phyloP scores from a whole-genome alignment of 805 yeast species.

The Yarrowia hollandica region DNA sequence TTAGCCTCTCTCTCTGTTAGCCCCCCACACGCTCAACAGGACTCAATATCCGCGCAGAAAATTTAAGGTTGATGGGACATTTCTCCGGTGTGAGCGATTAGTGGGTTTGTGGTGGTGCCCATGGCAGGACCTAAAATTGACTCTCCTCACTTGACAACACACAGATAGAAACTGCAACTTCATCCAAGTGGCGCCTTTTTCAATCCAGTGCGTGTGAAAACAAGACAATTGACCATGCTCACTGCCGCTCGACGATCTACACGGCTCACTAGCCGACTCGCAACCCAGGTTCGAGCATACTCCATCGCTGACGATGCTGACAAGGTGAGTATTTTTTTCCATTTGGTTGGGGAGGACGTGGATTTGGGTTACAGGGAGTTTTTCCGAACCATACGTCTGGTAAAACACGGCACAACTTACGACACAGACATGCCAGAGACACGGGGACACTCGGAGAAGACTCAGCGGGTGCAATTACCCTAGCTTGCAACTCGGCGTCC shows the following conservation, averaged over 20 bases:
- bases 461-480: background rate
- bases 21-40: slow-evolving; percentile 27
- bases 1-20: background rate
- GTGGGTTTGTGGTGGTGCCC: slow-evolving; percentile 24
- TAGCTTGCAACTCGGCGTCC: background rate
- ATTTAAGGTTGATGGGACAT: slow-evolving; percentile 21
- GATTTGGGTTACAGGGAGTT: slow-evolving; percentile 29
- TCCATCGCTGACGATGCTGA: slow-evolving; percentile 28
- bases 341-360: slow-evolving; percentile 16
- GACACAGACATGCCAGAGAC: background rate
- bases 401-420: background rate
- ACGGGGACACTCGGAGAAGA: background rate
- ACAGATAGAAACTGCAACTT: slow-evolving; percentile 26
- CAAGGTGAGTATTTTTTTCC: slow-evolving; percentile 29
- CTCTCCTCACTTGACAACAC: slow-evolving; percentile 29
- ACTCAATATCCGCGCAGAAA: slow-evolving; percentile 28
- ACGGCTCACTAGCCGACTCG: slow-evolving; percentile 28
- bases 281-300: slow-evolving; percentile 18
- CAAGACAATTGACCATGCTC: slow-evolving; percentile 29
- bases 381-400: slow-evolving; percentile 12
- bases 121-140: slow-evolving; percentile 18
- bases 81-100: slow-evolving; percentile 29
- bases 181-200: slow-evolving; percentile 16
- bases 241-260: slow-evolving; percentile 26
- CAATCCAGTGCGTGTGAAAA: slow-evolving; percentile 18